phyloP scores from a whole-genome alignment of 306 rosid species.

The Sindora glabra region DNA sequence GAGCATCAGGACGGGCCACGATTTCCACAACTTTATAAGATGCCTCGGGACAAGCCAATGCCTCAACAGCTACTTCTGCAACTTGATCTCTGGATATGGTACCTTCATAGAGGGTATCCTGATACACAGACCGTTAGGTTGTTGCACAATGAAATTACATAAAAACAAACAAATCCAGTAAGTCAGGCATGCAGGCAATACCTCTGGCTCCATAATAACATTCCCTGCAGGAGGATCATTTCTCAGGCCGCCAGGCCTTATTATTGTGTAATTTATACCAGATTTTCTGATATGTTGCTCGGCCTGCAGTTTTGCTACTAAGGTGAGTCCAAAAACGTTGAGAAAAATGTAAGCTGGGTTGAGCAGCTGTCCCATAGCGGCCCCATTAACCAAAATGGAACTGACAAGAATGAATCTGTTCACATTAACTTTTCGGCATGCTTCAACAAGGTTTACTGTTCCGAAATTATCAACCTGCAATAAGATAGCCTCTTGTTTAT shows the following conservation, averaged over 20 bases:
- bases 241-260: constrained; percentile 93
- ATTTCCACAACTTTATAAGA: constrained; percentile 89
- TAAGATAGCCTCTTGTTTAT: not conserved
- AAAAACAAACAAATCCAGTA: not conserved
- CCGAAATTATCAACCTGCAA: constrained; percentile 90
- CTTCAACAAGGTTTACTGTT: constrained; percentile 86
- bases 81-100: constrained; percentile 88
- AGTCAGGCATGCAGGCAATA: constrained; percentile 18
- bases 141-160: not conserved
- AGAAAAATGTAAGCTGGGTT: constrained; percentile 91
- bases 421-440: constrained; percentile 68
- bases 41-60: constrained; percentile 68
- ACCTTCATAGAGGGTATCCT: constrained; percentile 86
- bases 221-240: constrained; percentile 88
- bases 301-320: constrained; percentile 90
- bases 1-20: constrained; percentile 64
- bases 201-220: constrained; percentile 90
- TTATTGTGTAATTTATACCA: constrained; percentile 86
- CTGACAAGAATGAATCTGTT: constrained; percentile 83
- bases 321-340: constrained; percentile 82
- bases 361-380: constrained; percentile 87
- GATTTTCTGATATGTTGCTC: constrained; percentile 75
- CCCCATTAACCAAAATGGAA: constrained; percentile 94
- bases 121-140: not conserved
- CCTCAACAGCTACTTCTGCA: constrained; percentile 90